These are phyloP conservation scores for Talaromyces wortmannii DNA, from an alignment of 495 filamentous ascomycete species.

Conservation along the genomic window DNA sequence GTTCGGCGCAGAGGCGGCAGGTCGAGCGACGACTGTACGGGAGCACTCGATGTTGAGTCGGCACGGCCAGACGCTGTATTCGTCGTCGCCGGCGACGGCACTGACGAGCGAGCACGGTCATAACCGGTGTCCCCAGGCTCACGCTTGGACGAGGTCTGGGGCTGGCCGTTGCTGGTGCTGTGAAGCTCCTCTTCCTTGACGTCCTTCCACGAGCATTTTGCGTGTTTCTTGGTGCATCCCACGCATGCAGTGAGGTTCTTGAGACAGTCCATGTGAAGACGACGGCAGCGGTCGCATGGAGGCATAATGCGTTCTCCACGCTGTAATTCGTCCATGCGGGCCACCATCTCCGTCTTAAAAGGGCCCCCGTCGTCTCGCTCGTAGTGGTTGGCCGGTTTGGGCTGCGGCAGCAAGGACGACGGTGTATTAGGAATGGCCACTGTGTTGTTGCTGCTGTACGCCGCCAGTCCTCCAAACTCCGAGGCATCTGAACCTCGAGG, in stretches of 20 bases:
- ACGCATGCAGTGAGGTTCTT: constrained; percentile 82
- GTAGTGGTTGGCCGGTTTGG: constrained; percentile 33
- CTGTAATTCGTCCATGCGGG: constrained; percentile 66
- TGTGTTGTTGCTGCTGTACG: constrained; percentile 6
- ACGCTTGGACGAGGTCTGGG: background rate
- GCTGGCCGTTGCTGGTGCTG: constrained; percentile 11
- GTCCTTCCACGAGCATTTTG: constrained; percentile 76
- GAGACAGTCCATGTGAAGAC: constrained; percentile 72
- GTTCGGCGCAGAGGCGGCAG: constrained; percentile 31
- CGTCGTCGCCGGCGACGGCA: background rate
- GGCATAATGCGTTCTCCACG: constrained; percentile 67
- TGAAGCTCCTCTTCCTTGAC: constrained; percentile 63
- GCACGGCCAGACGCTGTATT: background rate
- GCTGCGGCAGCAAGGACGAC: constrained; percentile 41
- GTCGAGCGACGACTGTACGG: constrained; percentile 6
- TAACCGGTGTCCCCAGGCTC: constrained; percentile 25
- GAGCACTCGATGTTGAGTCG: background rate
- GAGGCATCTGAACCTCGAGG: constrained; percentile 32
- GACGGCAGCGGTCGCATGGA: constrained; percentile 76
- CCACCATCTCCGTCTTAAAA: constrained; percentile 59
- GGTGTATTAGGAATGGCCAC: constrained; percentile 47
- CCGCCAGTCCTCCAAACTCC: constrained; percentile 3
- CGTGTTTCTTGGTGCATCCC: constrained; percentile 84
- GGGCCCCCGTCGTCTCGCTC: constrained; percentile 55
- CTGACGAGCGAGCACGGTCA: constrained; percentile 10